A percentile compares a stretch with the other conserved stretches of the same genome.
These are phyloP conservation scores for Corinectria fuckeliana DNA, from an alignment of 2,329 filamentous ascomycete species.

Conservation along the genomic window DNA sequence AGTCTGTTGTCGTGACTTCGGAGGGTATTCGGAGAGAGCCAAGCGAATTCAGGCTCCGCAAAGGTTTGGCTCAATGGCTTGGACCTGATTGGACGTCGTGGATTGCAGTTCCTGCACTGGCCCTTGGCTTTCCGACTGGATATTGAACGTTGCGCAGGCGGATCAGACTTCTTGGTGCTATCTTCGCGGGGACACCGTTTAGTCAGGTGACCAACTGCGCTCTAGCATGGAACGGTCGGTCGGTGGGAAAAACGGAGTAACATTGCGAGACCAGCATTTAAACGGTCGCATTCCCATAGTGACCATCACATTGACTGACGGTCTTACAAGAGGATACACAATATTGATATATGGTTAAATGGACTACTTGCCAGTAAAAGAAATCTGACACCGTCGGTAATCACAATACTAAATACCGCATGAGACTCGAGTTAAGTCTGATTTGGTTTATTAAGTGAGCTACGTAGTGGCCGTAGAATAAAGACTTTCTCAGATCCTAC, in stretches of 20 bases:
- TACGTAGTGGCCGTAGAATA: too few relatives aligned
- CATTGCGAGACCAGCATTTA: not conserved
- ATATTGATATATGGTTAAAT: too few relatives aligned
- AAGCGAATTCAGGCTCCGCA: not conserved
- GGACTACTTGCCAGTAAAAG: too few relatives aligned
- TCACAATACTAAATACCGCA: too few relatives aligned
- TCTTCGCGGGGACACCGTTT: not conserved
- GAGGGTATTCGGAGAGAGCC: not conserved
- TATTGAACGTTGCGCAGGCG: not conserved
- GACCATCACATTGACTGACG: not conserved
- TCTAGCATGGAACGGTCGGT: not conserved
- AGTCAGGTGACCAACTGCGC: conserved; percentile 12
- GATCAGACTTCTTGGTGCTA: conserved; percentile 4
- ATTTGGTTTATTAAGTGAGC: too few relatives aligned
- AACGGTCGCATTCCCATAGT: not conserved
- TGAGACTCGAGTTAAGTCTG: too few relatives aligned
- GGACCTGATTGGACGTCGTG: conserved; percentile 5
- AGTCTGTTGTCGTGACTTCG: not conserved
- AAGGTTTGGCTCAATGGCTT: conserved; percentile 2
- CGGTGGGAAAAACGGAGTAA: not conserved
- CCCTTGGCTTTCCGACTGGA: not conserved
- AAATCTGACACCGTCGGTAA: too few relatives aligned
- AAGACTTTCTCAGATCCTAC: too few relatives aligned
- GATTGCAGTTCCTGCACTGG: not conserved
- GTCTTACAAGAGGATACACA: not conserved